Conservation (phyloP, 192 early-diverging fungal species). For the Helicostylum pulchrum region DNA sequence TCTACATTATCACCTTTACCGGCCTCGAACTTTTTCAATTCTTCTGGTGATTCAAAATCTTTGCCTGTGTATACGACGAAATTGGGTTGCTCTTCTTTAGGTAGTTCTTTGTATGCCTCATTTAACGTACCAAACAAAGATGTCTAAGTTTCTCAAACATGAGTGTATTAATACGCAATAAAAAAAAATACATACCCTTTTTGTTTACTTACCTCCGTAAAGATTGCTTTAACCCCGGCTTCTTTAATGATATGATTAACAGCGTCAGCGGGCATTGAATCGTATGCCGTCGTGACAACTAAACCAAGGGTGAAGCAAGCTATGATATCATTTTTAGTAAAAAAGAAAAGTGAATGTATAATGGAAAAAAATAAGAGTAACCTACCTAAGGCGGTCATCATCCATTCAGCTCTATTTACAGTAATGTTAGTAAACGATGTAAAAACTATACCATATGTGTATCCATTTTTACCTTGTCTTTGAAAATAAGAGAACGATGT, state of each 20-base stretch:
- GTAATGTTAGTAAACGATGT: too few relatives aligned
- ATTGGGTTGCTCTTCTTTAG: slow-evolving; percentile 37
- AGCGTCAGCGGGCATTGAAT: slow-evolving; percentile 73
- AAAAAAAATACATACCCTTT: too few relatives aligned
- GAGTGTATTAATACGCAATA: background rate
- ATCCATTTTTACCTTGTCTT: slow-evolving; percentile 47
- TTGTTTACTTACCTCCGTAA: slow-evolving; percentile 40
- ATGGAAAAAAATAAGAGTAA: background rate
- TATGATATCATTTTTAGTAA: background rate
- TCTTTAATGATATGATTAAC: slow-evolving; percentile 62
- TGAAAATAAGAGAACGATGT: slow-evolving; percentile 47
- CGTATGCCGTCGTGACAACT: slow-evolving; percentile 72
- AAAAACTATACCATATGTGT: too few relatives aligned
- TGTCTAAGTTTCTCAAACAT: slow-evolving; percentile 22
- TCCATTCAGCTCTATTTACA: slow-evolving; percentile 23
- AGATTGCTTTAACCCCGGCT: slow-evolving; percentile 36
- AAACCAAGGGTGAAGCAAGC: slow-evolving; percentile 54
- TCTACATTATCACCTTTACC: slow-evolving; percentile 1
- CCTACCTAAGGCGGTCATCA: slow-evolving; percentile 33
- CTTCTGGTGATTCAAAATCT: slow-evolving; percentile 30
- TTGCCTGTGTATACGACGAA: slow-evolving; percentile 62
- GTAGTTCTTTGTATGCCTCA: slow-evolving; percentile 23
- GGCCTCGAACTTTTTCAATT: slow-evolving; percentile 7
- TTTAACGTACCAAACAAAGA: slow-evolving; percentile 22
- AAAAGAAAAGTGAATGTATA: slow-evolving; percentile 3